Base-by-base conservation (phyloP, 441 rosid genomes). In the Populus hybrid region DNA sequence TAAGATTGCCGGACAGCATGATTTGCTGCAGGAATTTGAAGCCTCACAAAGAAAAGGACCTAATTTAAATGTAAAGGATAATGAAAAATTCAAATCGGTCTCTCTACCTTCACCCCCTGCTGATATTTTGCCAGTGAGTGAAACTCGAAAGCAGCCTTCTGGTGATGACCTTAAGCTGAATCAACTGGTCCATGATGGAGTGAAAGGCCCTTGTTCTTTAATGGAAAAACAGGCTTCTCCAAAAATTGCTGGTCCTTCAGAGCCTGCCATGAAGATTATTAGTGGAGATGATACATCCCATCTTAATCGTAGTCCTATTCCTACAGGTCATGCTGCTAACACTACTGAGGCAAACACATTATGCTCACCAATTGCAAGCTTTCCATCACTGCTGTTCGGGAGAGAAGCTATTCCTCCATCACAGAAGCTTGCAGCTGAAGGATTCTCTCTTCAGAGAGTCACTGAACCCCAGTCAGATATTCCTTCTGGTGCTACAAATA, bases 241-340 rank as follows among this genome's bases (percentile, higher is more conserved):
- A 4, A 66, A 71, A n/a, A 85, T 80, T 79, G 83, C 82, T 40
- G 76, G 72, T 32, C 82, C 57, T 1, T 79, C 78, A 34, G 89
- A 86, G 84, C 81, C 75, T 82, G 82, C 81, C 32, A 76, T 74
- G 79, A 82, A 84, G 82, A 76, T 30, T 19, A 24, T 74, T 46
- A 65, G 42, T 32, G 87, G 79, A 73, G 82, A 76, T 24, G 74
- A 73, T 8, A 16, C 70, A 23, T 73, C 80, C 57, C 70, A 74
- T 36, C 26, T 50, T 19, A 74, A 78, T 76, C 77, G 77, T 77
- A 65, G 34, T 3, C 70, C 82, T 64, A 59, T 38, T 3, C 70
- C 81, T 64, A 59, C 28, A 53, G 74, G 14, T 61, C 77, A 66
- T 67, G 73, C 79, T 79, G 38, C 65, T 18, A 68, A 35, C 8